Evolutionary conservation across 176 grass and related monocot genomes (phyloP), one percentile per base, ranked within the genome.

Genomic region (Raddia guianensis): DNA sequence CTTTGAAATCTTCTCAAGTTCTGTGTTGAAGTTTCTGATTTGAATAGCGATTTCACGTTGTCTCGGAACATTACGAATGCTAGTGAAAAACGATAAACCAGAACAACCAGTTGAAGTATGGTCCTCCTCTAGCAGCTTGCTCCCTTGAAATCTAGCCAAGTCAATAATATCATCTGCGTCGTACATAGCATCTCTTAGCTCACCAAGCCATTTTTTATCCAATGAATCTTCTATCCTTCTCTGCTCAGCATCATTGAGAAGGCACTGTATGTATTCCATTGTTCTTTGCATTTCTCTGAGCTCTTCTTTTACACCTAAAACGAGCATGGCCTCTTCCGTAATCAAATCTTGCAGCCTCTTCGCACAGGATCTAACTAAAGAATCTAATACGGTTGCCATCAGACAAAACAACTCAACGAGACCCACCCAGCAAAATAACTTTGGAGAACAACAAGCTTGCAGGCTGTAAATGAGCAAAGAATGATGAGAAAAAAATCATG

Each of bases 91-190:
- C 3, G 34, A 66, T 44, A 8, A 1, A 5, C 34, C 9, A 2
- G 12, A 5, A 4, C 6, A 20, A 37, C 16, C 45, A 27, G 5
- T 14, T 15, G 59, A 55, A 2, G 71, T 3, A 9, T 16, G 8
- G 16, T 84, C 60, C 9, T 19, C 60, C 9, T 19, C 15, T 16
- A 62, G 37, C 44, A 68, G 60, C 13, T 79, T 77, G 12, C 21
- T 62, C 79, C 73, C 78, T 75, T 86, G 46, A 4, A 42, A 75
- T 37, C 49, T 82, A 9, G 69, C 84, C 40, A 54, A 19, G 21
- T 91, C 90, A 5, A 88, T 20, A 0, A 91, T 81, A 60, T 88
- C 82, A 10, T 85, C 85, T 19, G 73, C 86, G 13, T 91, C 82
- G 15, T 88, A 81, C 73, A 88, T 85, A 9, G 76, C 37, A 84